Evolutionary conservation across 768 basidiomycete species (phyloP).

Genomic region (Boletus coccyginus): DNA sequence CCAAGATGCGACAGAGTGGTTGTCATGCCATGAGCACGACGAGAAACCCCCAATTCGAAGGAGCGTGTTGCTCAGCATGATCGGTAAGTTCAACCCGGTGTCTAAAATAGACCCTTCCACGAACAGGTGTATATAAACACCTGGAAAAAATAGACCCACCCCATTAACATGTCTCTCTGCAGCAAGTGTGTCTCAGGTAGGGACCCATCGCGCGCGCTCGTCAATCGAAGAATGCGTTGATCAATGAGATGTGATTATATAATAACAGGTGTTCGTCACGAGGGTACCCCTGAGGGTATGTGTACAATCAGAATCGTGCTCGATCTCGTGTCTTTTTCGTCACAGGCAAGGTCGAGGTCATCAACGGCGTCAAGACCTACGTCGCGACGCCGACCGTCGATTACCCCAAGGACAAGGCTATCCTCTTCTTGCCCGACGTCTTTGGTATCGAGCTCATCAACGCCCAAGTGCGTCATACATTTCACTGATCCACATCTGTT

Average conservation of each 20-base stretch:
- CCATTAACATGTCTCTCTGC: constrained; percentile 48
- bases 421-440: constrained; percentile 53
- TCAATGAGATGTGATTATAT: background rate
- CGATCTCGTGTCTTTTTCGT: background rate
- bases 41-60: no score
- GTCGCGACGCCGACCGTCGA: constrained; percentile 50
- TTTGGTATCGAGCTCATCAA: constrained; percentile 52
- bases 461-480: constrained; percentile 32
- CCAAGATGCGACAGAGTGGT: background rate
- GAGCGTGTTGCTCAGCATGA: no score
- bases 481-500: background rate
- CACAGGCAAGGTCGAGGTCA: constrained; percentile 41
- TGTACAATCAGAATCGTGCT: background rate
- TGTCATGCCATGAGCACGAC: background rate
- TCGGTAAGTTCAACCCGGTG: no score
- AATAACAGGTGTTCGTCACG: constrained; percentile 44
- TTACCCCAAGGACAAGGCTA: constrained; percentile 53
- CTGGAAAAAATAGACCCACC: background rate
- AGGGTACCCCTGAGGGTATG: constrained; percentile 46
- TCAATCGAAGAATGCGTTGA: background rate
- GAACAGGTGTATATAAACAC: constrained; percentile 12
- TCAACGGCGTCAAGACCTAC: constrained; percentile 50
- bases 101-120: no score
- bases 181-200: constrained; percentile 54
- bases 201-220: background rate